Evolutionary conservation across 257 asterid species (phyloP).

Genomic region (Lycium ferocissimum): DNA sequence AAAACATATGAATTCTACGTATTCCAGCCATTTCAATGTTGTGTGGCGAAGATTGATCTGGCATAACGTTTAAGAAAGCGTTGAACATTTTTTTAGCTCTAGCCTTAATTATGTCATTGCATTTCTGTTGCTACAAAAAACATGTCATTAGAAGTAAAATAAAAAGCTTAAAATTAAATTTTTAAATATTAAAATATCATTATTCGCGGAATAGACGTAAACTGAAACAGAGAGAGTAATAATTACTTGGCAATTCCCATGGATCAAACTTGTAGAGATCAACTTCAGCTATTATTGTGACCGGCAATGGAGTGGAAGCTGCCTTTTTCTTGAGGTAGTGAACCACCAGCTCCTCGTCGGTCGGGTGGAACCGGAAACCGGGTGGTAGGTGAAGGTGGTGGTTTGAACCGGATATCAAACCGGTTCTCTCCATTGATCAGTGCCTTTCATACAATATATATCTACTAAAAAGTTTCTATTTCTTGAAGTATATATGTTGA

Average conservation of each 20-base stretch:
- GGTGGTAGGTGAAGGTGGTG: slow-evolving; percentile 45
- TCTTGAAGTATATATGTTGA: too few relatives aligned
- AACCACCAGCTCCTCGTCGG: slow-evolving; percentile 59
- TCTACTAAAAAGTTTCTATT: too few relatives aligned
- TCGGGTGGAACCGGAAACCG: slow-evolving; percentile 37
- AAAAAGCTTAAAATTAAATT: too few relatives aligned
- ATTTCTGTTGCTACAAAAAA: too few relatives aligned
- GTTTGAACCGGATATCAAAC: slow-evolving; percentile 43
- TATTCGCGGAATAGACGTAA: background rate
- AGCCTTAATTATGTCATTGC: too few relatives aligned
- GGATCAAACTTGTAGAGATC: slow-evolving; percentile 45
- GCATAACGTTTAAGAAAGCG: too few relatives aligned
- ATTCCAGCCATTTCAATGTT: too few relatives aligned
- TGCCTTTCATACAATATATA: background rate
- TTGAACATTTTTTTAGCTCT: too few relatives aligned
- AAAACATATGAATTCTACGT: too few relatives aligned
- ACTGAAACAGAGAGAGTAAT: background rate
- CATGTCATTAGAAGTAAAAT: too few relatives aligned
- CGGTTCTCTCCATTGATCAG: slow-evolving; percentile 45
- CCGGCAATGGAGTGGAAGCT: slow-evolving; percentile 51
- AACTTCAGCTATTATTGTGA: slow-evolving; percentile 41
- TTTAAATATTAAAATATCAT: too few relatives aligned
- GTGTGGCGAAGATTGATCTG: too few relatives aligned
- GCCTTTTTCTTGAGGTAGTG: slow-evolving; percentile 54
- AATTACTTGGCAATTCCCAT: slow-evolving; percentile 59